These are phyloP conservation scores for Neonectria faginata DNA, from an alignment of 2,329 filamentous ascomycete genomes.

Conservation along the genomic window DNA sequence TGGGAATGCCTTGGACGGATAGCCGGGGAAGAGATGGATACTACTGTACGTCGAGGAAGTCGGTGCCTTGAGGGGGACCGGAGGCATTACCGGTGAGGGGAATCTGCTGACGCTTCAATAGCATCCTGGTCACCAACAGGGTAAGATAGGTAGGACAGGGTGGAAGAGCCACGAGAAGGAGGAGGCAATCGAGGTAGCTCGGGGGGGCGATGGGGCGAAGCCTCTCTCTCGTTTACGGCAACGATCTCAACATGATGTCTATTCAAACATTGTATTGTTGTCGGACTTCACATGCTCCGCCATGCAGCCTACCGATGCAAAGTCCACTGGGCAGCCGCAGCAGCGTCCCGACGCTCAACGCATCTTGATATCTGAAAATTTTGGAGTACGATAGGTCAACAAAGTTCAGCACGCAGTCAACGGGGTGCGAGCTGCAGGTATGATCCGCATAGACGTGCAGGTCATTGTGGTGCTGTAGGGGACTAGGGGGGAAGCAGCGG, in stretches of 20 bases:
- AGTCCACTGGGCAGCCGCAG: slow-evolving; percentile 31
- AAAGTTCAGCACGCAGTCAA: slow-evolving; percentile 24
- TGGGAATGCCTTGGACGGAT: slow-evolving; percentile 30
- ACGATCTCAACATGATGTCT: slow-evolving; percentile 15
- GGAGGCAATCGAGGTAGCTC: slow-evolving; percentile 1
- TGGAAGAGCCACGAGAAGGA: slow-evolving; percentile 8
- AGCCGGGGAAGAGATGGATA: slow-evolving; percentile 16
- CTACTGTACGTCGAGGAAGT: slow-evolving; percentile 1
- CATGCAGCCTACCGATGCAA: slow-evolving; percentile 36
- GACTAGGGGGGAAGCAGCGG: slow-evolving; percentile 30
- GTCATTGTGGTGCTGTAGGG: slow-evolving; percentile 35
- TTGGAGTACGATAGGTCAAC: slow-evolving; percentile 31
- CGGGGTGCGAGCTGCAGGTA: slow-evolving; percentile 48
- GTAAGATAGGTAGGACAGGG: slow-evolving; percentile 13
- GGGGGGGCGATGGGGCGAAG: background rate
- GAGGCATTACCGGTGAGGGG: slow-evolving; percentile 18
- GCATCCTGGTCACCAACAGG: slow-evolving; percentile 15
- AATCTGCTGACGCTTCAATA: slow-evolving; percentile 31
- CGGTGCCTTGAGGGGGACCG: slow-evolving; percentile 14
- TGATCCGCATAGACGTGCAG: slow-evolving; percentile 53
- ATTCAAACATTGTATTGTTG: slow-evolving; percentile 17
- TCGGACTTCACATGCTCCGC: slow-evolving; percentile 19
- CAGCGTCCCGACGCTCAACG: slow-evolving; percentile 32
- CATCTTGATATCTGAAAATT: slow-evolving; percentile 30
- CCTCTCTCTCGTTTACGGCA: slow-evolving; percentile 20